Conservation (phyloP, 805 yeast species). For the Saccharomycopsis fermentans region DNA sequence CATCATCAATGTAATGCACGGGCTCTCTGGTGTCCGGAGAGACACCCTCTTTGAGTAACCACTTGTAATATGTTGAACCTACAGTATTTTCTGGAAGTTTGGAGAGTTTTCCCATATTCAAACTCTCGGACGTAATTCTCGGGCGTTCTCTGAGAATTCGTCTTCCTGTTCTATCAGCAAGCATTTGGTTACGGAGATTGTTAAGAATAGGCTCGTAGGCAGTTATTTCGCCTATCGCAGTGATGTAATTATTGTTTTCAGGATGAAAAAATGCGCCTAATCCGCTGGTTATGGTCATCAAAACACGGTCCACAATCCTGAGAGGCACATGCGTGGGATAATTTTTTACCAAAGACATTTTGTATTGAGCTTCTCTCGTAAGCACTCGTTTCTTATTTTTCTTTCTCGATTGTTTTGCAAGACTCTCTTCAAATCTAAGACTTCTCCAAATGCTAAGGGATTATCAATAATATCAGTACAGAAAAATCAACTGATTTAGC, state of each 20-base stretch:
- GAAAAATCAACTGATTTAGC: too few species aligned
- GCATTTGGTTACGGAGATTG: slow-evolving; percentile 60
- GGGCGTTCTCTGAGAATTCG: slow-evolving; percentile 72
- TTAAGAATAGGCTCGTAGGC: slow-evolving; percentile 62
- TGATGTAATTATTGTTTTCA: slow-evolving; percentile 63
- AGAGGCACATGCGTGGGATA: slow-evolving; percentile 80
- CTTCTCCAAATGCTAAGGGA: too few species aligned
- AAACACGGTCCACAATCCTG: slow-evolving; percentile 45
- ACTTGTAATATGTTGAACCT: slow-evolving; percentile 68
- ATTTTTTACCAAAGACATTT: slow-evolving; percentile 4
- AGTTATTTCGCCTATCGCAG: slow-evolving; percentile 83
- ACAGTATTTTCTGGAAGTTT: slow-evolving; percentile 56
- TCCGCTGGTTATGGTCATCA: slow-evolving; percentile 65
- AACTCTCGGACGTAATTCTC: slow-evolving; percentile 61
- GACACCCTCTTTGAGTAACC: slow-evolving; percentile 82
- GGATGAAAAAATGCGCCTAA: slow-evolving; percentile 71
- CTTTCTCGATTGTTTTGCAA: neutral
- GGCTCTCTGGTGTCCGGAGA: slow-evolving; percentile 90
- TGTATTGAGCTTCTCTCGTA: neutral
- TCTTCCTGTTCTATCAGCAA: slow-evolving; percentile 66
- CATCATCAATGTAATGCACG: slow-evolving; percentile 80
- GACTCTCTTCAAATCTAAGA: neutral
- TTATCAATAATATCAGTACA: too few species aligned
- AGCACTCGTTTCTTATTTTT: too few species aligned
- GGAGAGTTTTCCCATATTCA: slow-evolving; percentile 53